Evolutionary conservation across 225 moss, liverwort and hornwort genomes (phyloP).

Genomic region (Pleurozium schreberi): DNA sequence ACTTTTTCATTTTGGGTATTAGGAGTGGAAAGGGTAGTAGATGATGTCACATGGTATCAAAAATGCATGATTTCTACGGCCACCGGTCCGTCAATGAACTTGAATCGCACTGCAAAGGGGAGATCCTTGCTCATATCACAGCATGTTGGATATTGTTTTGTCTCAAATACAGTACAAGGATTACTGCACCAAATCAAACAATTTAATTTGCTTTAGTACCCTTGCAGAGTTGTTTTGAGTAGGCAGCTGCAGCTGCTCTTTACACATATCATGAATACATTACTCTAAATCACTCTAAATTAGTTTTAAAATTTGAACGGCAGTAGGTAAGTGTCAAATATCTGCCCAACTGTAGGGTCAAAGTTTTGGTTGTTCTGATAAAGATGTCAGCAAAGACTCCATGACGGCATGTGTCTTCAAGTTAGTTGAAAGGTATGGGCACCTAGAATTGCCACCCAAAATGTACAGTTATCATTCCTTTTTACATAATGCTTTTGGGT

Average conservation of each 20-base stretch:
- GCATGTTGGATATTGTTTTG: background rate
- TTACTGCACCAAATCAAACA: background rate
- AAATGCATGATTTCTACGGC: too few relatives aligned
- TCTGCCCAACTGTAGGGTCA: background rate
- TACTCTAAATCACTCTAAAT: background rate
- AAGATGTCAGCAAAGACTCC: background rate
- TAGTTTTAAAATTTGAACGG: background rate
- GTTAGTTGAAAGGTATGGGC: background rate
- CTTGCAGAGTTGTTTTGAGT: background rate
- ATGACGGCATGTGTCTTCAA: background rate
- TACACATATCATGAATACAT: background rate
- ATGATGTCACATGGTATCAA: too few relatives aligned
- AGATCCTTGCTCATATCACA: background rate
- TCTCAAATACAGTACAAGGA: background rate
- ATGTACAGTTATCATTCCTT: background rate
- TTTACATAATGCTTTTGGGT: background rate
- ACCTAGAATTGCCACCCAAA: background rate
- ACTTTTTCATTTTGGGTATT: too few relatives aligned
- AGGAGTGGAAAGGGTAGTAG: too few relatives aligned
- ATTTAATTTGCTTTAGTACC: background rate
- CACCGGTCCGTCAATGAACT: too few relatives aligned
- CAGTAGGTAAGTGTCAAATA: too few relatives aligned
- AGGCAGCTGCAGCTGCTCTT: background rate
- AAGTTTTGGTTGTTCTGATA: background rate
- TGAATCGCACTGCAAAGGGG: too few relatives aligned